Percentiles rank a stretch among this genome's conserved stretches.
Evolutionary conservation across 345 rosid genomes (phyloP).

Genomic region (Gossypium mustelinum): DNA sequence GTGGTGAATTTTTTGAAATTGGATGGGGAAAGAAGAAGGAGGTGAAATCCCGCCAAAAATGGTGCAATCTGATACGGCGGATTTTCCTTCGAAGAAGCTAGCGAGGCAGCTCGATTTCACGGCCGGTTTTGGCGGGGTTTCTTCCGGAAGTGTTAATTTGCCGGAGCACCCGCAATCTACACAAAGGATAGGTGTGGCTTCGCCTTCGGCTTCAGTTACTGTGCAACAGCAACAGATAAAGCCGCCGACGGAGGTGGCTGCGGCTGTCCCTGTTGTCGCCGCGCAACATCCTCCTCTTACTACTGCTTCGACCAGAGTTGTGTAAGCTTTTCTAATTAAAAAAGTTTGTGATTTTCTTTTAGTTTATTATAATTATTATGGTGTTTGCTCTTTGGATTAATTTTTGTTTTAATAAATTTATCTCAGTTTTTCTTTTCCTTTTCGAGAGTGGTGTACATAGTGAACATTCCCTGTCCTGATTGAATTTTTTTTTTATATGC

Average conservation of each 20-base stretch:
- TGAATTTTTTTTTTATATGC: neutral
- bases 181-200: neutral
- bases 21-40: slow-evolving; percentile 73
- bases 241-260: slow-evolving; percentile 12
- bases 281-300: slow-evolving; percentile 29
- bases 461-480: neutral
- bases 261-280: slow-evolving; percentile 26
- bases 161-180: slow-evolving; percentile 56
- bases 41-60: slow-evolving; percentile 70
- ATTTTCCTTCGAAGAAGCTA: slow-evolving; percentile 56
- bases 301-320: slow-evolving; percentile 39
- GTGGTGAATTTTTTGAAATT: slow-evolving; percentile 23
- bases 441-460: slow-evolving; percentile 3
- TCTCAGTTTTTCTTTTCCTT: neutral
- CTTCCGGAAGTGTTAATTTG: slow-evolving; percentile 32
- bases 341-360: neutral
- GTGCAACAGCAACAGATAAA: slow-evolving; percentile 8
- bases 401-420: neutral
- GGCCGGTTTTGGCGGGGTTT: slow-evolving; percentile 32
- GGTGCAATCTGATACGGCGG: slow-evolving; percentile 38
- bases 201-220: neutral
- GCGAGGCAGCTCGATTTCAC: slow-evolving; percentile 98
- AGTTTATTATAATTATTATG: neutral
- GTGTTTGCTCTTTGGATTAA: neutral
- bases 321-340: slow-evolving; percentile 41